Conservation (phyloP, 2,329 filamentous ascomycete species). For the Parasarocladium wereldwijsianum region DNA sequence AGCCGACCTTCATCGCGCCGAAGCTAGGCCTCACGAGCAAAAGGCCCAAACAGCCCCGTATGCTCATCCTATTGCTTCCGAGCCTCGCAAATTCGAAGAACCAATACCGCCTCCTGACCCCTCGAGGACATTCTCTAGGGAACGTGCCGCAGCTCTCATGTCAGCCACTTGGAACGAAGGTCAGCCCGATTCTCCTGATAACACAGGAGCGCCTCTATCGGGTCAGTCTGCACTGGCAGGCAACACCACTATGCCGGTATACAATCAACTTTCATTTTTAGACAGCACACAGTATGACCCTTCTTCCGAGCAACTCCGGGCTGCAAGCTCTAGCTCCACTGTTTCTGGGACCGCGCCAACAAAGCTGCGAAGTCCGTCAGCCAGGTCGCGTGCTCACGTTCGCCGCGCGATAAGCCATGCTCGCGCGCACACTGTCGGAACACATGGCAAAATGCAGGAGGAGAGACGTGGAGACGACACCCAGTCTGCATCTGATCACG, state of each 20-base stretch:
- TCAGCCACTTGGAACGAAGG: slow-evolving; percentile 49
- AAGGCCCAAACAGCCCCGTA: slow-evolving; percentile 7
- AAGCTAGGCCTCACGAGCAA: slow-evolving; percentile 24
- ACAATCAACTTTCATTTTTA: too few relatives aligned
- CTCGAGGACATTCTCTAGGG: slow-evolving; percentile 16
- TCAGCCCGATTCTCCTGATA: slow-evolving; percentile 41
- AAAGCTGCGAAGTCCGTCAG: slow-evolving; percentile 1
- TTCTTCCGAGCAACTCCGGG: too few relatives aligned
- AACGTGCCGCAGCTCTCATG: slow-evolving; percentile 39
- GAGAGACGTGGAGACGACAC: neutral
- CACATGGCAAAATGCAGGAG: neutral
- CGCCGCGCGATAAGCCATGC: neutral
- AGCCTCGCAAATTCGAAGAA: slow-evolving; percentile 11
- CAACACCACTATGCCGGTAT: slow-evolving; percentile 4
- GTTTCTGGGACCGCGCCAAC: neutral
- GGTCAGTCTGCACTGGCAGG: slow-evolving; percentile 10
- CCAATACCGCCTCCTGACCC: slow-evolving; percentile 7
- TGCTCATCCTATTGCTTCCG: slow-evolving; percentile 17
- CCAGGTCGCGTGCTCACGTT: slow-evolving; percentile 1
- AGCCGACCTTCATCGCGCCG: slow-evolving; percentile 53
- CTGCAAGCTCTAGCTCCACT: neutral
- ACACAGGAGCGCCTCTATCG: slow-evolving; percentile 13
- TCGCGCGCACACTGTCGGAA: neutral
- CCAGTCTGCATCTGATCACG: too few relatives aligned
- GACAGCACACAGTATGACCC: too few relatives aligned